phyloP scores from a whole-genome alignment of 1,139 yeast species.

The Suhomyces wounanorum region DNA sequence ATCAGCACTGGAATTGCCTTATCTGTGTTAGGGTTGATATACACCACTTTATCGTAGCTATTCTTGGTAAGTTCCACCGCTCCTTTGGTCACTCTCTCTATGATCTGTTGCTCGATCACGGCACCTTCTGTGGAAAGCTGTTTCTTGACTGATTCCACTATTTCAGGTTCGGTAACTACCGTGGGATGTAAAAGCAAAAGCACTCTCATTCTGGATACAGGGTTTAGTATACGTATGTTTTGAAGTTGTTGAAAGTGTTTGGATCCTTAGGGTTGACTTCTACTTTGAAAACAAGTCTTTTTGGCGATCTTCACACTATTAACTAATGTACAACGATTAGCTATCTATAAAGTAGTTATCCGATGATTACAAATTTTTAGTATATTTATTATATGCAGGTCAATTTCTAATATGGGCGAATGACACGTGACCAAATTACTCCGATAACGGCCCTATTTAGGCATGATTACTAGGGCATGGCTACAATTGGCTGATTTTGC shows the following conservation, averaged over 20 bases:
- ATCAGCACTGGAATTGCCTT: constrained; percentile 45
- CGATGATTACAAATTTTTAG: constrained; percentile 10
- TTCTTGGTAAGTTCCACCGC: constrained; percentile 49
- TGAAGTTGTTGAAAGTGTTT: not conserved
- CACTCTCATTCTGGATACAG: constrained; percentile 23
- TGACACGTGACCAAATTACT: constrained; percentile 3
- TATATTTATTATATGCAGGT: constrained; percentile 1
- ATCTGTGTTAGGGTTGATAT: constrained; percentile 59
- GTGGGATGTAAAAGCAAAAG: constrained; percentile 72
- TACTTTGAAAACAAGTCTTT: not conserved
- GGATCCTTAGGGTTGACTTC: not conserved
- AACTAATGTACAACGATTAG: not conserved
- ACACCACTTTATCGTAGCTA: constrained; percentile 52
- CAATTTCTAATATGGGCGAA: too few relatives aligned
- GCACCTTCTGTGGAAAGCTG: constrained; percentile 25
- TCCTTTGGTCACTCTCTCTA: constrained; percentile 66
- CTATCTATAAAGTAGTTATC: not conserved
- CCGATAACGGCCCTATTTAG: constrained; percentile 6
- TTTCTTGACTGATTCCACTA: constrained; percentile 43
- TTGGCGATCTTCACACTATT: not conserved
- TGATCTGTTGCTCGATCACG: constrained; percentile 59
- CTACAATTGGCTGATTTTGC: not conserved
- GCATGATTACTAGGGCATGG: not conserved
- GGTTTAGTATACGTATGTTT: not conserved
- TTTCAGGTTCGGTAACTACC: constrained; percentile 60